phyloP scores from a whole-genome alignment of 208 protist species.

The Trypanosoma melophagium region DNA sequence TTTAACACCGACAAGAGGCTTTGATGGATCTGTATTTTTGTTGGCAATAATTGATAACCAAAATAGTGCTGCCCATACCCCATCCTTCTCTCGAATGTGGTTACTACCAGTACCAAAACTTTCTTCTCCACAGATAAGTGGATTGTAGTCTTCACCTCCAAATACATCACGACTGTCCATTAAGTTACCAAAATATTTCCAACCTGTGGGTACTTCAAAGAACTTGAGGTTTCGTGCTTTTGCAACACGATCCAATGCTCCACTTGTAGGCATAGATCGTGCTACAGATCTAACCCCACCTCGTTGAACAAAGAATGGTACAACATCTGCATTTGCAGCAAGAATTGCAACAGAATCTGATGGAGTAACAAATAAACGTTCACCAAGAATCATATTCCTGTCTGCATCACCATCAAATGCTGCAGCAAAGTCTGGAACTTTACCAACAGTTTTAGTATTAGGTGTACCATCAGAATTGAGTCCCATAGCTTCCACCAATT shows the following conservation, averaged over 20 bases:
- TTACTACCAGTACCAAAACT: conserved; percentile 97
- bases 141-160: conserved; percentile 60
- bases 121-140: conserved; percentile 98
- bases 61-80: conserved; percentile 96
- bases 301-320: conserved; percentile 90
- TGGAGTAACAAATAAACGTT: conserved; percentile 96
- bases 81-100: conserved; percentile 99
- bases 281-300: conserved; percentile 88
- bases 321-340: conserved; percentile 87
- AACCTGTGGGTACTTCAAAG: conserved; percentile 96
- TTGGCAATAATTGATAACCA: conserved; percentile 96
- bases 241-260: conserved; percentile 92
- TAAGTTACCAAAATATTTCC: conserved; percentile 99
- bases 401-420: conserved; percentile 98
- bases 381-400: conserved; percentile 98
- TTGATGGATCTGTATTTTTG: conserved; percentile 32
- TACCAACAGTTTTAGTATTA: conserved; percentile 24
- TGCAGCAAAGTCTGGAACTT: conserved; percentile 91
- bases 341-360: conserved; percentile 97
- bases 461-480: conserved; percentile 56
- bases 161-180: conserved; percentile 93
- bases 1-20: conserved; percentile 77
- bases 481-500: conserved; percentile 92
- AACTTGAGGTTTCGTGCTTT: conserved; percentile 53
- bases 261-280: conserved; percentile 95